Evolutionary conservation across 73 alveolate genomes (phyloP).

Genomic region (Diophrys appendiculata): DNA sequence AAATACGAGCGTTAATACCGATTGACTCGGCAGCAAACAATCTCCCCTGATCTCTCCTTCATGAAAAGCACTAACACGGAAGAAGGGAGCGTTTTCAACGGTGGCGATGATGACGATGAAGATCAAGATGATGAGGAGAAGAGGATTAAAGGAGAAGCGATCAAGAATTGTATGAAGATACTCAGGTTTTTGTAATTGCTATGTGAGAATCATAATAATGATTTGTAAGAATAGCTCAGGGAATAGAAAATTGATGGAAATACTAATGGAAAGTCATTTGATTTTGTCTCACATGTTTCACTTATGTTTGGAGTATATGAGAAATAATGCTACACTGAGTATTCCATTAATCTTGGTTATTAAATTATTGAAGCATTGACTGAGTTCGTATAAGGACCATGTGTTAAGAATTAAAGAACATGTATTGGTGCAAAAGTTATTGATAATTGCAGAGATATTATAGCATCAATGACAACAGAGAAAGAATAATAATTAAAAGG

Average conservation of each 20-base stretch:
- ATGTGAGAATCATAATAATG: conserved; percentile 90
- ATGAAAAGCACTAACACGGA: not conserved
- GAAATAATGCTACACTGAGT: conserved; percentile 70
- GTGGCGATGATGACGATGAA: conserved; percentile 13
- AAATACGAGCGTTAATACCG: not conserved
- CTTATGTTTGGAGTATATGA: conserved; percentile 43
- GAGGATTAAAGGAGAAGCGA: not conserved
- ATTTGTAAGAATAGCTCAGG: conserved; percentile 84
- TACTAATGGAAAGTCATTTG: conserved; percentile 65
- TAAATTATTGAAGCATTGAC: conserved; percentile 89
- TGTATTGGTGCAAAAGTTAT: conserved; percentile 83
- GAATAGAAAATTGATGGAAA: conserved; percentile 73
- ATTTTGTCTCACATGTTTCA: conserved; percentile 40
- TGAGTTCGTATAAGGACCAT: conserved; percentile 98
- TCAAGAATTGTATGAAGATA: conserved; percentile 56
- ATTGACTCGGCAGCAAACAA: not conserved
- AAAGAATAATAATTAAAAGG: conserved; percentile 7
- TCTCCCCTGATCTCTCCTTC: not conserved
- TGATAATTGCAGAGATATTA: conserved; percentile 55
- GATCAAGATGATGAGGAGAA: conserved; percentile 10
- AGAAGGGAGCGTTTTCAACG: not conserved
- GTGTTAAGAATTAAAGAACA: conserved; percentile 85
- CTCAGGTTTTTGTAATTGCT: conserved; percentile 89
- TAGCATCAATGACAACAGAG: conserved; percentile 24
- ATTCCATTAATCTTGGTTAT: conserved; percentile 76